Percentiles rank a stretch among this genome's conserved stretches.
Evolutionary conservation across 2,329 filamentous ascomycete genomes (phyloP).

Genomic region (Hypoxylon sp.): DNA sequence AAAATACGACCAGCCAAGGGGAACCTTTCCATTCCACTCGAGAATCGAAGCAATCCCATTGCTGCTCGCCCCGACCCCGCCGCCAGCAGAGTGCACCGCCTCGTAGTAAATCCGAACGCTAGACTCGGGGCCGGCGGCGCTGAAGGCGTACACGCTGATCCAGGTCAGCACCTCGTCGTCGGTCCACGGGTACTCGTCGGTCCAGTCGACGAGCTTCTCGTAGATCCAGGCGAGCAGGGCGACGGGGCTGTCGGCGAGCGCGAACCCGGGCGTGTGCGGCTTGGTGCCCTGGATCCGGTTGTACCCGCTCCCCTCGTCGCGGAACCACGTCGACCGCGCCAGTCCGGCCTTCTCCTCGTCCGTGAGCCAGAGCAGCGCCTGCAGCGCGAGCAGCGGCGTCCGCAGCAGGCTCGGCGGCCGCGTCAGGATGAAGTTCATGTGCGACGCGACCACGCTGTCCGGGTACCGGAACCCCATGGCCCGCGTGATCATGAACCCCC

Average conservation of each 20-base stretch:
- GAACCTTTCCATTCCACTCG: conserved; percentile 35
- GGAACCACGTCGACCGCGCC: conserved; percentile 63
- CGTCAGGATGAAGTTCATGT: conserved; percentile 65
- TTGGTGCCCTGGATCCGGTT: conserved; percentile 67
- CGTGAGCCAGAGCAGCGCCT: conserved; percentile 60
- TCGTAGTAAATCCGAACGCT: conserved; percentile 78
- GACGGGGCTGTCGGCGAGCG: conserved; percentile 72
- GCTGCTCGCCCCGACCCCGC: background rate
- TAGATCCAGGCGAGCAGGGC: conserved; percentile 80
- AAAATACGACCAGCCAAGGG: conserved; percentile 57
- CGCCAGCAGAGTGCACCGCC: conserved; percentile 58
- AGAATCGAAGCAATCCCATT: conserved; percentile 50
- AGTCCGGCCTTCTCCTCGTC: conserved; percentile 59
- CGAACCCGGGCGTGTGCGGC: conserved; percentile 76
- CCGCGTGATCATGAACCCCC: conserved; percentile 72
- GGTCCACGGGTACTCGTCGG: conserved; percentile 75
- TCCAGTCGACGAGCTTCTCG: conserved; percentile 82
- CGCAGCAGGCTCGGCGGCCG: conserved; percentile 56
- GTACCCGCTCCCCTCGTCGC: conserved; percentile 63
- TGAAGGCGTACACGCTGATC: conserved; percentile 78
- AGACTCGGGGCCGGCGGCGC: conserved; percentile 69
- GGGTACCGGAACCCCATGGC: conserved; percentile 67
- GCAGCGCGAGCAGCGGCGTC: conserved; percentile 63
- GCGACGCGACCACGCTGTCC: conserved; percentile 60
- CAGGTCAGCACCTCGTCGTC: conserved; percentile 80